phyloP scores from a whole-genome alignment of 2,329 filamentous ascomycete species.

The Epichloe sibirici region DNA sequence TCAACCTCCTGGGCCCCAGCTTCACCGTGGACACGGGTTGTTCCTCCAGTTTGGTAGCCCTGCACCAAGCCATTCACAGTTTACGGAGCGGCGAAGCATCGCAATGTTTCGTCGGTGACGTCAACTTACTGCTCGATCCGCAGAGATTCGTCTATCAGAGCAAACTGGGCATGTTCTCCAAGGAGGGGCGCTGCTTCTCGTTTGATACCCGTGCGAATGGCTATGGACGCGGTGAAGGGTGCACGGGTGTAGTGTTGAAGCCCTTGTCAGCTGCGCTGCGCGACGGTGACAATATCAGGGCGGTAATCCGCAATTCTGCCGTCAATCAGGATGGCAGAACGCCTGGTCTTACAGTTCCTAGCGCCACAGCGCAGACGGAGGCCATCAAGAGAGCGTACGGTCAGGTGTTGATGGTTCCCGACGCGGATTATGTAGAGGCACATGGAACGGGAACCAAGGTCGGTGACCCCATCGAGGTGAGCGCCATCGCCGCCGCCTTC shows the following conservation, averaged over 20 bases:
- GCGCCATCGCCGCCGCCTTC: conserved; percentile 22
- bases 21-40: conserved; percentile 30
- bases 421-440: conserved; percentile 26
- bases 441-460: conserved; percentile 36
- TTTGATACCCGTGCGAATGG: conserved; percentile 33
- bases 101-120: conserved; percentile 16
- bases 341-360: conserved; percentile 28
- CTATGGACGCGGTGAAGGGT: conserved; percentile 36
- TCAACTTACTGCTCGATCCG: conserved; percentile 15
- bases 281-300: conserved; percentile 24
- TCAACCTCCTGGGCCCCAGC: conserved; percentile 9
- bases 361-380: conserved; percentile 20
- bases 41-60: conserved; percentile 32
- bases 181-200: conserved; percentile 17
- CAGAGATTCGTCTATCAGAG: conserved; percentile 13
- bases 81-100: not conserved
- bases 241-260: conserved; percentile 30
- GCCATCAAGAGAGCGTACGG: conserved; percentile 22
- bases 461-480: conserved; percentile 34
- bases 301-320: conserved; percentile 25
- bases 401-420: conserved; percentile 13
- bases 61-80: conserved; percentile 27
- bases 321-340: conserved; percentile 28
- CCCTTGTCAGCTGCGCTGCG: conserved; percentile 26
- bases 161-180: conserved; percentile 11